Evolutionary conservation across 805 yeast species (phyloP).

Genomic region (Saccharomycodes ludwigii): DNA sequence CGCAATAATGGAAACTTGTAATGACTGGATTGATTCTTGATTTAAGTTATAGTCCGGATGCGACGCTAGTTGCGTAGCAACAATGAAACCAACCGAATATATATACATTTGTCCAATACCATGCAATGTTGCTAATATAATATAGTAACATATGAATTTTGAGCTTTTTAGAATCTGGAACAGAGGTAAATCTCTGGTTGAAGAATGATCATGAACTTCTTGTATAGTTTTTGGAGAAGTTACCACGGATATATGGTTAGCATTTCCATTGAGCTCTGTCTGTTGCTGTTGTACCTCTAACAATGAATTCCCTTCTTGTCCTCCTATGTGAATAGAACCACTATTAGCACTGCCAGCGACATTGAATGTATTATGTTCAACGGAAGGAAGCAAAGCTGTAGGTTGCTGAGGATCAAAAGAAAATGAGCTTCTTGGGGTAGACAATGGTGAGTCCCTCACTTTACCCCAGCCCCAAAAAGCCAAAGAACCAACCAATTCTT

Average conservation of each 20-base stretch:
- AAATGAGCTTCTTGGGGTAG: background rate
- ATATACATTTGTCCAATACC: conserved; percentile 65
- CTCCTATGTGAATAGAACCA: background rate
- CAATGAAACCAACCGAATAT: conserved; percentile 64
- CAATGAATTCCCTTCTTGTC: too few species aligned
- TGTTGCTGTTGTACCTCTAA: background rate
- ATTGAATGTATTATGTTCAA: background rate
- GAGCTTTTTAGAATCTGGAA: conserved; percentile 17
- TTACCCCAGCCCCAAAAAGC: conserved; percentile 19
- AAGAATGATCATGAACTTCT: conserved; percentile 3
- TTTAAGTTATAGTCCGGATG: conserved; percentile 13
- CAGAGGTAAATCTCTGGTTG: conserved; percentile 7
- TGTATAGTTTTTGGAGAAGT: conserved; percentile 1
- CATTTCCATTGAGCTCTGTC: background rate
- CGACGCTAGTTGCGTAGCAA: conserved; percentile 31
- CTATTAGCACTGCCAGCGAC: background rate
- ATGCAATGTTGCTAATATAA: conserved; percentile 43
- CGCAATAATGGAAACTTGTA: conserved; percentile 60
- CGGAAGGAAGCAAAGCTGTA: background rate
- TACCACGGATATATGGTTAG: background rate
- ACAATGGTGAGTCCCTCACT: conserved; percentile 7
- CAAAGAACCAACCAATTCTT: conserved; percentile 15
- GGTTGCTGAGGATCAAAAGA: background rate
- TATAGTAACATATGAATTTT: conserved; percentile 37
- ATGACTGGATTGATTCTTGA: conserved; percentile 44